phyloP scores from a whole-genome alignment of 2,329 filamentous ascomycete genomes.

The Aureobasidium sp. region DNA sequence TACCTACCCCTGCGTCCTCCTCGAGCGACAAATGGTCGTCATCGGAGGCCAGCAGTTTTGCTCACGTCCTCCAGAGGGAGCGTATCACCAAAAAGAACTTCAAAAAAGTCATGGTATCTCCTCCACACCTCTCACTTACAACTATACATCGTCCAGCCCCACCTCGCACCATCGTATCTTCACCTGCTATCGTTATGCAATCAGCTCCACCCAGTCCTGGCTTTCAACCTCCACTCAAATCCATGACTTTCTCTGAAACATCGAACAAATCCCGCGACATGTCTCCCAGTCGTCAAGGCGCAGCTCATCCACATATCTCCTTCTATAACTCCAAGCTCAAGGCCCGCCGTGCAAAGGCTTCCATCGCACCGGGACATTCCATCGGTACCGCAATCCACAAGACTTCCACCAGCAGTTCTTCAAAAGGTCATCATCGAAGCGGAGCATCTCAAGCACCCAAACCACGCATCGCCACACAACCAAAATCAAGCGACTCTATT shows the following conservation, averaged over 20 bases:
- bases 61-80: not conserved
- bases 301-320: not conserved
- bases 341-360: not conserved
- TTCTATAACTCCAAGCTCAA: not conserved
- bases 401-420: not conserved
- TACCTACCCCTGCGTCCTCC: not conserved
- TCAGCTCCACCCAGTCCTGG: not conserved
- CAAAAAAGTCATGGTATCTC: slow-evolving; percentile 1
- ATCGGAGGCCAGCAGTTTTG: slow-evolving; percentile 13
- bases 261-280: not conserved
- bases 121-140: not conserved
- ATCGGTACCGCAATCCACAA: not conserved
- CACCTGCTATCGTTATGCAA: slow-evolving; percentile 10
- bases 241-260: slow-evolving; percentile 7
- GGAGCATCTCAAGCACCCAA: not conserved
- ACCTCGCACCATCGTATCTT: not conserved
- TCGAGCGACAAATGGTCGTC: not conserved
- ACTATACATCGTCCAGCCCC: not conserved
- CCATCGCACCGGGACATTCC: not conserved
- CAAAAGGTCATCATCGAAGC: not conserved
- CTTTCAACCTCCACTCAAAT: not conserved
- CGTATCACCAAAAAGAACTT: not conserved
- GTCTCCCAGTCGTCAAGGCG: not conserved
- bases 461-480: not conserved
- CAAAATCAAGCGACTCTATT: not conserved